A percentile compares a stretch with the other conserved stretches of the same genome.
These are phyloP conservation scores for Aspergillus sp. DNA, from an alignment of 2,329 filamentous ascomycete species.

Conservation along the genomic window DNA sequence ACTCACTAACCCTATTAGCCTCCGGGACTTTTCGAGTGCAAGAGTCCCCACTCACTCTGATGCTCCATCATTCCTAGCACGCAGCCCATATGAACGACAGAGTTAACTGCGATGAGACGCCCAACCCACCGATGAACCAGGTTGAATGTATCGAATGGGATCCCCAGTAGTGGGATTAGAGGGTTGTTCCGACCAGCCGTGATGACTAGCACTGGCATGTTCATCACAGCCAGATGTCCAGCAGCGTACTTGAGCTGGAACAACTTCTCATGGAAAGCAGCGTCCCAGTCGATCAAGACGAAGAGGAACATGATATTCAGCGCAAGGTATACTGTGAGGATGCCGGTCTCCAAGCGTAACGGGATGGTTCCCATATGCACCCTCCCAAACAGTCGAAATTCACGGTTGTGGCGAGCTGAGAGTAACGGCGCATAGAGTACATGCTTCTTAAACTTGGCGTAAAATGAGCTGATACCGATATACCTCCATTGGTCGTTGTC, in stretches of 20 bases:
- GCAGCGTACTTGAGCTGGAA: slow-evolving; percentile 63
- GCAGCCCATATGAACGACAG: slow-evolving; percentile 54
- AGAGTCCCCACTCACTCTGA: slow-evolving; percentile 11
- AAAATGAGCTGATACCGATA: slow-evolving; percentile 7
- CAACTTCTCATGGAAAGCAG: slow-evolving; percentile 20
- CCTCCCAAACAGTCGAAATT: slow-evolving; percentile 55
- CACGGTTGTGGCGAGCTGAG: slow-evolving; percentile 63
- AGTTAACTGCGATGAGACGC: slow-evolving; percentile 59
- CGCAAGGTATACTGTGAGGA: slow-evolving; percentile 56
- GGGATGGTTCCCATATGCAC: slow-evolving; percentile 66
- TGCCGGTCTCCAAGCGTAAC: slow-evolving; percentile 61
- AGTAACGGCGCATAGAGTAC: slow-evolving; percentile 55
- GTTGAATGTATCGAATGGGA: slow-evolving; percentile 94
- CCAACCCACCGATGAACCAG: slow-evolving; percentile 76
- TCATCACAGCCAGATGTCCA: slow-evolving; percentile 73
- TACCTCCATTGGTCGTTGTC: slow-evolving; percentile 16
- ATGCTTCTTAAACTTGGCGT: slow-evolving; percentile 30
- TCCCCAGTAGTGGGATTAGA: slow-evolving; percentile 65
- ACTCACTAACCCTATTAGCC: slow-evolving; percentile 15
- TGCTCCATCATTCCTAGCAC: slow-evolving; percentile 17
- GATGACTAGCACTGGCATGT: slow-evolving; percentile 79
- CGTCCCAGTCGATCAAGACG: slow-evolving; percentile 27
- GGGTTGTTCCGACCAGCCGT: slow-evolving; percentile 88
- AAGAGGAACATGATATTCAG: slow-evolving; percentile 66
- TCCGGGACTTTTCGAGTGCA: neutral